Percentiles rank a stretch among this genome's conserved stretches.
These are phyloP conservation scores for Byssoonygena ceratinophila DNA, from an alignment of 2,329 filamentous ascomycete genomes.

Conservation along the genomic window DNA sequence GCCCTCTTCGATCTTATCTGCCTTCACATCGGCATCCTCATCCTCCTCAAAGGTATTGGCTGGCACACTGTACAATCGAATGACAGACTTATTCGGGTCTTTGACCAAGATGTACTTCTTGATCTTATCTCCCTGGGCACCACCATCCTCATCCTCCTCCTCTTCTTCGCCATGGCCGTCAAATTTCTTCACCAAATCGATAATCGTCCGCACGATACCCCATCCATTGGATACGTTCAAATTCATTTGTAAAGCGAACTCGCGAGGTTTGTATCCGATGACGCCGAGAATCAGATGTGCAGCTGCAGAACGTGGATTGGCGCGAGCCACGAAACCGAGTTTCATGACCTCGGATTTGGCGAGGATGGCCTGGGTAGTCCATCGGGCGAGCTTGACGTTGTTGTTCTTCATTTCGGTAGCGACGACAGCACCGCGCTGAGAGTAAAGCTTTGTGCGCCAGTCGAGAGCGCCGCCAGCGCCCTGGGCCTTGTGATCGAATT, in stretches of 20 bases:
- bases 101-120: slow-evolving; percentile 50
- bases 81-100: slow-evolving; percentile 95
- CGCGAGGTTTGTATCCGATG: slow-evolving; percentile 92
- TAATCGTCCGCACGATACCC: slow-evolving; percentile 97
- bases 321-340: slow-evolving; percentile 91
- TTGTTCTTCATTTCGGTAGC: slow-evolving; percentile 99
- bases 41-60: slow-evolving; percentile 79
- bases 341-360: slow-evolving; percentile 98
- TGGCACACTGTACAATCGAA: slow-evolving; percentile 87
- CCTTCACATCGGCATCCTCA: slow-evolving; percentile 53
- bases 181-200: slow-evolving; percentile 56
- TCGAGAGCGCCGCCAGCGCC: slow-evolving; percentile 89
- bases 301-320: slow-evolving; percentile 83
- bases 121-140: slow-evolving; percentile 28
- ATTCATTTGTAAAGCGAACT: slow-evolving; percentile 98
- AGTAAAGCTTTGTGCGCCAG: slow-evolving; percentile 90
- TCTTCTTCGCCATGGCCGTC: slow-evolving; percentile 28
- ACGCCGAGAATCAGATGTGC: slow-evolving; percentile 94
- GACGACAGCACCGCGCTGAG: slow-evolving; percentile 90
- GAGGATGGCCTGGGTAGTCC: slow-evolving; percentile 94
- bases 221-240: slow-evolving; percentile 92
- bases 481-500: slow-evolving; percentile 97
- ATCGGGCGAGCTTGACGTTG: slow-evolving; percentile 93
- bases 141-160: too few relatives aligned
- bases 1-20: slow-evolving; percentile 45